Percentiles rank a stretch among this genome's conserved stretches.
Evolutionary conservation across 148 eudicot species (phyloP).

Genomic region (Pharnaceum exiguum): DNA sequence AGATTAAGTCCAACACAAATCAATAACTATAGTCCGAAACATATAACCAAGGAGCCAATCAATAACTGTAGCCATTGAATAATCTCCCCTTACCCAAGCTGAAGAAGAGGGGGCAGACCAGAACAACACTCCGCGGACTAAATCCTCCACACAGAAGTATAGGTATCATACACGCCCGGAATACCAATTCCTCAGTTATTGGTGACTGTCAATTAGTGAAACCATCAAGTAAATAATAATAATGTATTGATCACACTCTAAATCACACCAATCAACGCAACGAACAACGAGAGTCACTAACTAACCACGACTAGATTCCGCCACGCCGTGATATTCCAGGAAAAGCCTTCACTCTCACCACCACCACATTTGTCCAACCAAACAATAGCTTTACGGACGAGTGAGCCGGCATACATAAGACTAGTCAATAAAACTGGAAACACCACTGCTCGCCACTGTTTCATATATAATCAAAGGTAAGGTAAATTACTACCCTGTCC

Average conservation of each 20-base stretch:
- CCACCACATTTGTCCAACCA: constrained; percentile 42
- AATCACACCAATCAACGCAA: not conserved
- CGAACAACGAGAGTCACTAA: constrained; percentile 19
- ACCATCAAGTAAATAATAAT: not conserved
- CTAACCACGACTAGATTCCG: constrained; percentile 88
- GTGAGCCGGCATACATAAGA: constrained; percentile 77
- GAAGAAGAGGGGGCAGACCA: constrained; percentile 82
- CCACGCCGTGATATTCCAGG: constrained; percentile 62
- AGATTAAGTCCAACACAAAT: no score
- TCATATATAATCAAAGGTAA: constrained; percentile 57
- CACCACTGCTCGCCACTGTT: constrained; percentile 85
- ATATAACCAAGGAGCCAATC: not conserved
- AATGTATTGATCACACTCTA: not conserved
- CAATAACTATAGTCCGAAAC: no score
- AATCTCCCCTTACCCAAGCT: constrained; percentile 69
- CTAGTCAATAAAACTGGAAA: constrained; percentile 73
- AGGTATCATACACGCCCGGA: constrained; percentile 97
- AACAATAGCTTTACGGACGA: constrained; percentile 43
- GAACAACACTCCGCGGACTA: constrained; percentile 46
- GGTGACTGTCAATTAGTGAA: constrained; percentile 72
- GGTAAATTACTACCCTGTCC: constrained; percentile 46
- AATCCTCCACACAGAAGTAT: constrained; percentile 92
- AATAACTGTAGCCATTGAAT: not conserved
- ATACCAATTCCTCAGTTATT: constrained; percentile 89
- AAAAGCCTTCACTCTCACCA: constrained; percentile 19